These are phyloP conservation scores for Pisolithus albus DNA, from an alignment of 768 basidiomycete species.

Conservation along the genomic window DNA sequence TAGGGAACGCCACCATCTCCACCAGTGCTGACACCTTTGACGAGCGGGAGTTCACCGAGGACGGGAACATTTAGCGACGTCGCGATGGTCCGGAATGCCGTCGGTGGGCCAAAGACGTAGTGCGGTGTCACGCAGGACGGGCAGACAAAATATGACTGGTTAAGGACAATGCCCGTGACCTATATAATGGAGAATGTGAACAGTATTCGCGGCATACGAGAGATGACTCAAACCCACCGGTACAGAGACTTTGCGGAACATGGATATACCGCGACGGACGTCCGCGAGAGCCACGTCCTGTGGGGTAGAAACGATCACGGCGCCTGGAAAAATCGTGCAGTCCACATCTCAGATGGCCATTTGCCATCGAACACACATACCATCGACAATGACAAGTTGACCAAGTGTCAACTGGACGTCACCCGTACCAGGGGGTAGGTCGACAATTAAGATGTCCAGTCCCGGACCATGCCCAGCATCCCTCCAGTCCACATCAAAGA, in stretches of 20 bases:
- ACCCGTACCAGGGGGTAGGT: constrained; percentile 97
- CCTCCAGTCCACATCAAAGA: constrained; percentile 94
- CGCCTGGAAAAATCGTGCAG: constrained; percentile 42
- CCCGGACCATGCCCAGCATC: constrained; percentile 30
- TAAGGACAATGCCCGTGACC: constrained; percentile 84
- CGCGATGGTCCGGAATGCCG: constrained; percentile 55
- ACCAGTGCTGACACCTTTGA: constrained; percentile 61
- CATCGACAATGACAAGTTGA: constrained; percentile 78
- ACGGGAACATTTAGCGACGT: constrained; percentile 51
- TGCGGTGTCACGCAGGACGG: constrained; percentile 60
- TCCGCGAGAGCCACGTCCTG: constrained; percentile 92
- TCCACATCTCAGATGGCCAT: not conserved
- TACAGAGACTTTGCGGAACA: constrained; percentile 84
- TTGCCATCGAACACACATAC: constrained; percentile 34
- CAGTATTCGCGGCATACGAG: not conserved
- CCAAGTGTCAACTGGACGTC: constrained; percentile 91
- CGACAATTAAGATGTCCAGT: constrained; percentile 82
- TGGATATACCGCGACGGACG: constrained; percentile 85
- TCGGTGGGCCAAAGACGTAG: constrained; percentile 65
- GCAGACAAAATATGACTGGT: constrained; percentile 81
- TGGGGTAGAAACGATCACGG: constrained; percentile 91
- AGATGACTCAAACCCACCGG: constrained; percentile 49
- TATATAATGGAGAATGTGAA: constrained; percentile 21
- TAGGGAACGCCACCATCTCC: constrained; percentile 68
- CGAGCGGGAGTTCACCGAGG: constrained; percentile 78